A percentile compares a stretch with the other conserved stretches of the same genome.
Evolutionary conservation across 2,329 filamentous ascomycete genomes (phyloP).

Genomic region (Colletotrichum sojae): DNA sequence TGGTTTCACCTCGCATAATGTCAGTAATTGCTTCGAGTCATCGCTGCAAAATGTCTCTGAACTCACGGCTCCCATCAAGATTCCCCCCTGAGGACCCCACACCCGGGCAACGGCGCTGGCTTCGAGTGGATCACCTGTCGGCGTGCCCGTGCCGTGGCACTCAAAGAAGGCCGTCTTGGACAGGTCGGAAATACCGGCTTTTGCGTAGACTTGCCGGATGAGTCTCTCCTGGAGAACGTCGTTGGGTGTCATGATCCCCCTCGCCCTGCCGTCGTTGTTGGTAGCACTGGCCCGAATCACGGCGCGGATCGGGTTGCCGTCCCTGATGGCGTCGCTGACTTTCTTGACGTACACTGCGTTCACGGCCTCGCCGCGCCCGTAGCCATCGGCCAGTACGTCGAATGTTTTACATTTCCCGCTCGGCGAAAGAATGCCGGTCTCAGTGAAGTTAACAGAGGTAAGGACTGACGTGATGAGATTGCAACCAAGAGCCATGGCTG

Average conservation of each 20-base stretch:
- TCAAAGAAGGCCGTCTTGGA: constrained; percentile 46
- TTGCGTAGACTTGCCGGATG: constrained; percentile 48
- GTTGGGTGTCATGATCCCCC: constrained; percentile 57
- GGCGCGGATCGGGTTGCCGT: constrained; percentile 53
- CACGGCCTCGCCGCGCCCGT: constrained; percentile 57
- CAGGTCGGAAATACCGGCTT: constrained; percentile 32
- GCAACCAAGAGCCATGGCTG: constrained; percentile 50
- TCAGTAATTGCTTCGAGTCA: too few species aligned
- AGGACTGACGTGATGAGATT: constrained; percentile 48
- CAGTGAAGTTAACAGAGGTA: constrained; percentile 40
- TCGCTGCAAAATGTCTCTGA: too few species aligned
- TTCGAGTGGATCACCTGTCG: constrained; percentile 55
- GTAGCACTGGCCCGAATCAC: constrained; percentile 48
- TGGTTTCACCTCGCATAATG: constrained; percentile 49
- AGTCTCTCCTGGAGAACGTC: constrained; percentile 45
- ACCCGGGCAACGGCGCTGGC: constrained; percentile 48
- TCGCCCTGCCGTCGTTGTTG: constrained; percentile 53
- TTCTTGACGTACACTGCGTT: constrained; percentile 57
- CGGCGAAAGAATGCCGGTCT: constrained; percentile 47
- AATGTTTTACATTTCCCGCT: constrained; percentile 50
- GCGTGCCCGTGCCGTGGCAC: constrained; percentile 57
- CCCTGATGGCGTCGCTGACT: constrained; percentile 55
- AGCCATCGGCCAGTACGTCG: constrained; percentile 60
- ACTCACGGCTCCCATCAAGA: constrained; percentile 49
- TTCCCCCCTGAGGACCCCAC: constrained; percentile 42